Conservation (phyloP, 805 yeast genomes). For the Saturnispora quitensis region DNA sequence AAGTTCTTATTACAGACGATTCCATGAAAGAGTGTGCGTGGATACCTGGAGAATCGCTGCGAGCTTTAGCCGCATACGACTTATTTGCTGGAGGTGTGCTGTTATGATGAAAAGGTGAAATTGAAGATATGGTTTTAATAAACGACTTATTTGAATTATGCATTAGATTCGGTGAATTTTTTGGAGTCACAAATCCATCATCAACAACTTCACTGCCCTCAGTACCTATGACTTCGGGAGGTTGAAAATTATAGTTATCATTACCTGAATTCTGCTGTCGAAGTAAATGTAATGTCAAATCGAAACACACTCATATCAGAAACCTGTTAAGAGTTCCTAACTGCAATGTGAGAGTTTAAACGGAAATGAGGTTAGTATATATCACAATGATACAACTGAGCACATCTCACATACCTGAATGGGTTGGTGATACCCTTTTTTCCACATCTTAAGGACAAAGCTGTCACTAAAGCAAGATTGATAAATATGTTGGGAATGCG, state of each 20-base stretch:
- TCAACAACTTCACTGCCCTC: background rate
- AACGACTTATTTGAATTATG: slow-evolving; percentile 1
- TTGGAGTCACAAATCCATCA: slow-evolving; percentile 3
- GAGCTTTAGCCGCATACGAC: slow-evolving; percentile 9
- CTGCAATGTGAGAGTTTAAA: background rate
- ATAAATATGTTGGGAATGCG: background rate
- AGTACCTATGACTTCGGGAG: slow-evolving; percentile 6
- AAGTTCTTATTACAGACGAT: slow-evolving; percentile 6
- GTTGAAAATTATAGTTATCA: slow-evolving; percentile 7
- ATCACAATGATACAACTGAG: background rate
- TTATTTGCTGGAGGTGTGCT: slow-evolving; percentile 5
- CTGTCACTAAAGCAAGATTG: background rate
- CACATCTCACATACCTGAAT: slow-evolving; percentile 19
- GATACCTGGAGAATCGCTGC: slow-evolving; percentile 12
- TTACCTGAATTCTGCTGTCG: background rate
- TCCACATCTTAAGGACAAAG: slow-evolving; percentile 16
- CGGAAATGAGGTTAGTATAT: background rate
- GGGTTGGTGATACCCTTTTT: slow-evolving; percentile 28
- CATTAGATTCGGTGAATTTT: background rate
- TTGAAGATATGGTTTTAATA: slow-evolving; percentile 5
- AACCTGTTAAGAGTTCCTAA: background rate
- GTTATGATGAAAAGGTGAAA: slow-evolving; percentile 10
- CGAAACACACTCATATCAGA: background rate
- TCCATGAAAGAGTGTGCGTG: slow-evolving; percentile 11
- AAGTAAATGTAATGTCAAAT: background rate